Conservation (phyloP, 2,329 filamentous ascomycete genomes). For the Sporothrix luriei region DNA sequence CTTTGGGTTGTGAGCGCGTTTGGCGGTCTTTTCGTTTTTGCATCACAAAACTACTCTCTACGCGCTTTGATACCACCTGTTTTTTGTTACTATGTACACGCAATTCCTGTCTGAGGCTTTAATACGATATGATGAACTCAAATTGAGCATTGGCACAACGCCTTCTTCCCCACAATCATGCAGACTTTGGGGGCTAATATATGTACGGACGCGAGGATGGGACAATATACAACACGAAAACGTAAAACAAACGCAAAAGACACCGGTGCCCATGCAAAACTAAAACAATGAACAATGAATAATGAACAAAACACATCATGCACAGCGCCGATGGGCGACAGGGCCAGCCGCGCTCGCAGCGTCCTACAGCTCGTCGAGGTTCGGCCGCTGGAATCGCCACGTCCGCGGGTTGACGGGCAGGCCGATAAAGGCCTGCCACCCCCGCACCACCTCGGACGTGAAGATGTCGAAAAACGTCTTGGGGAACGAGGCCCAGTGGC, state of each 20-base stretch:
- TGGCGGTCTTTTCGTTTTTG: not conserved
- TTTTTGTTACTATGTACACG: not conserved
- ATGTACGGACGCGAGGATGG: not conserved
- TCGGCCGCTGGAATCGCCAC: slow-evolving; percentile 52
- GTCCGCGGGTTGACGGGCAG: slow-evolving; percentile 54
- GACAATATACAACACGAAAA: not conserved
- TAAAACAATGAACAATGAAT: not conserved
- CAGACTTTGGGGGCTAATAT: not conserved
- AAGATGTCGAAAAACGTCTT: slow-evolving; percentile 54
- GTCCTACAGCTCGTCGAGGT: slow-evolving; percentile 52
- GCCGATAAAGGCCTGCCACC: slow-evolving; percentile 57
- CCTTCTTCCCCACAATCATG: not conserved
- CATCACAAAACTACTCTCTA: too few relatives aligned
- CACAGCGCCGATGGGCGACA: not conserved
- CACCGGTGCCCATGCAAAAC: slow-evolving; percentile 19
- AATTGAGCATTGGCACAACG: not conserved
- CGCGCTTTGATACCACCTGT: not conserved
- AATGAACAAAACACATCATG: not conserved
- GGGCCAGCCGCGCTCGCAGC: not conserved
- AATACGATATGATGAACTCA: not conserved
- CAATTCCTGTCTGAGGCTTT: not conserved
- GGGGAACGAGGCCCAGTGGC: slow-evolving; percentile 71
- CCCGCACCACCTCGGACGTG: slow-evolving; percentile 50
- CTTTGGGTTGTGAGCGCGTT: not conserved
- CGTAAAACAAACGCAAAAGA: not conserved